phyloP scores from a whole-genome alignment of 2,329 filamentous ascomycete species.

The Arthroderma sp. region DNA sequence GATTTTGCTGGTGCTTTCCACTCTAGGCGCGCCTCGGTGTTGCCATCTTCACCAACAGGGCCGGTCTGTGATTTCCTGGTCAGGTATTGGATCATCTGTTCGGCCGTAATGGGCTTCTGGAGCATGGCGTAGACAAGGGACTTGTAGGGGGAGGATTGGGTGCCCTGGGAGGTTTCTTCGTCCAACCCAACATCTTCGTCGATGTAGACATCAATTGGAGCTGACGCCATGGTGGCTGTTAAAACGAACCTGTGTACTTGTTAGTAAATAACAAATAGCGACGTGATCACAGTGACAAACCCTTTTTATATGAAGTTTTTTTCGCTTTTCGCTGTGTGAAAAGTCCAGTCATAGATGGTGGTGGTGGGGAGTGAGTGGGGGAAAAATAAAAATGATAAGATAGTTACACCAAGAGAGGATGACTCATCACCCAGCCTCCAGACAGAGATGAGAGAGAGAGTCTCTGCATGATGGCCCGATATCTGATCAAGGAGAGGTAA shows the following conservation, averaged over 20 bases:
- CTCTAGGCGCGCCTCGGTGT: slow-evolving; percentile 48
- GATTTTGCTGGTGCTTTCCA: slow-evolving; percentile 79
- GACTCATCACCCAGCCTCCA: too few relatives aligned
- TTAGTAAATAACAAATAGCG: too few relatives aligned
- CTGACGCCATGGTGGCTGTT: slow-evolving; percentile 5
- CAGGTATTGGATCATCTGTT: slow-evolving; percentile 49
- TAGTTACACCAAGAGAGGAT: too few relatives aligned
- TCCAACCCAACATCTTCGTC: slow-evolving; percentile 70
- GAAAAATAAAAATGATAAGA: too few relatives aligned
- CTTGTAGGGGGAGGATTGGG: slow-evolving; percentile 66
- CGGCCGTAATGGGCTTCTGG: slow-evolving; percentile 45
- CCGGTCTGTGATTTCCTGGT: slow-evolving; percentile 55
- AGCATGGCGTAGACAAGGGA: slow-evolving; percentile 65
- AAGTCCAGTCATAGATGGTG: too few relatives aligned
- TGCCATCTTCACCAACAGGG: slow-evolving; percentile 47
- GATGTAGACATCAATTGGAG: slow-evolving; percentile 48
- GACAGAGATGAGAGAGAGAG: too few relatives aligned
- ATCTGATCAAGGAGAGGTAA: too few relatives aligned
- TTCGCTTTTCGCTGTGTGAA: too few relatives aligned
- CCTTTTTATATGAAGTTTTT: too few relatives aligned
- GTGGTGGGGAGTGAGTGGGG: too few relatives aligned
- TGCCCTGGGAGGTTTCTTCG: slow-evolving; percentile 51
- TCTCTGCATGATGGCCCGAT: too few relatives aligned
- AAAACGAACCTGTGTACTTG: not conserved
- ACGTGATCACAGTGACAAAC: too few relatives aligned